Evolutionary conservation across 2,329 filamentous ascomycete genomes (phyloP), one percentile per base, ranked within the genome.

Genomic region (Colletotrichum lupini): DNA sequence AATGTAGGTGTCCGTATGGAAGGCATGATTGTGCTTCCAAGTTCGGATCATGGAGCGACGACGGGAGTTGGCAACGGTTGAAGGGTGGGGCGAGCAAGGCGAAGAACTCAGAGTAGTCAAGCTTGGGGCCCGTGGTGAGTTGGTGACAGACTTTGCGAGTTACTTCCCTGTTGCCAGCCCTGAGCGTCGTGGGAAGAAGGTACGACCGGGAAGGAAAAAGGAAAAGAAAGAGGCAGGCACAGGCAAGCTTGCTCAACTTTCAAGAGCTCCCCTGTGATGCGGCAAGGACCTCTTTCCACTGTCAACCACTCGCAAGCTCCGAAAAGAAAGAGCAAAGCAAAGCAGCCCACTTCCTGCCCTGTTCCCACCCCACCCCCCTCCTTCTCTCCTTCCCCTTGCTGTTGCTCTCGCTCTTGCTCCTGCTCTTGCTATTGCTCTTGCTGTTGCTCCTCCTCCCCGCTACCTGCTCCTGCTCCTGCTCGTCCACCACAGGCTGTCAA

Each of bases 301-400:
- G 26, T 32, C 59, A n/a, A 64, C 70, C 70, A 73, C 66, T 70
- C 70, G 32, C 60, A 70, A 70, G 70, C 66, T 73, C 70, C 66
- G 53, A 73, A 73, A 59, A 72, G 65, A 55, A 64, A 72, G 42
- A 46, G 59, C 30, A 61, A n/a, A 55, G 22, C 26, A 73, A 55
- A 59, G 52, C 5, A 14, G 14, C 19, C 69, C 66, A 72, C 65
- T 55, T 32, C 12, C 28, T 63, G 28, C 49, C 30, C 12, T 60
- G 24, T 9, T 24, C 32, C 32, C 66, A 42, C 69, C 66, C 58
- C 64, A 49, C 57, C 64, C 64, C 55, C 24, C 7, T 28, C 16
- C 58, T 28, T 19, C 58, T 24, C 26, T 46, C 42, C 42, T 49
- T 35, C 24, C 24, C 30, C 60, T 24, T 52, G 16, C 7, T 32